Percentiles rank a stretch among this genome's conserved stretches.
phyloP scores from a whole-genome alignment of 179 eudicot genomes.

The Silene noctiflora region DNA sequence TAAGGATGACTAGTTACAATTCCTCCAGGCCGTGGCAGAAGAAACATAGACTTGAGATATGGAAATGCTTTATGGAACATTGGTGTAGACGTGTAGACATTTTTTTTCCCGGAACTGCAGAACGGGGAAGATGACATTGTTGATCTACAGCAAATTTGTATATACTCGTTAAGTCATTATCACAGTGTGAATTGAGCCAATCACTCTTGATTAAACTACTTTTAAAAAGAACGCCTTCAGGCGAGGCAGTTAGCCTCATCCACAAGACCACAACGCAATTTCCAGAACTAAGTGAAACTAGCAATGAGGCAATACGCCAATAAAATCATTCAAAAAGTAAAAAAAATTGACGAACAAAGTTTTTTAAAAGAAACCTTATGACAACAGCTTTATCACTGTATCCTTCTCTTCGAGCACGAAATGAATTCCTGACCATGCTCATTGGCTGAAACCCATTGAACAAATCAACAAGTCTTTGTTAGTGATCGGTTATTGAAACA shows the following conservation, averaged over 20 bases:
- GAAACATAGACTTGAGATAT: not conserved
- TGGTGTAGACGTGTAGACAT: not conserved
- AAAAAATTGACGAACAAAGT: not conserved
- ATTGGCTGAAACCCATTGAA: constrained; percentile 55
- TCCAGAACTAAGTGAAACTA: not conserved
- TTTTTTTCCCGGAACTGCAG: not conserved
- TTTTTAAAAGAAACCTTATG: constrained; percentile 54
- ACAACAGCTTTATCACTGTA: constrained; percentile 89
- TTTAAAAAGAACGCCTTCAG: not conserved
- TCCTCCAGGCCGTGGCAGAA: not conserved
- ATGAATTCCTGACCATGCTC: constrained; percentile 75
- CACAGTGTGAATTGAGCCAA: not conserved
- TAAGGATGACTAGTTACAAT: not conserved
- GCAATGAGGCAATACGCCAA: not conserved
- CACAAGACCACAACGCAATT: not conserved
- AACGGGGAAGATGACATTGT: not conserved
- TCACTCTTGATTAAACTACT: not conserved
- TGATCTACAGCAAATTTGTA: not conserved
- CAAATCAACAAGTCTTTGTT: constrained; percentile 6
- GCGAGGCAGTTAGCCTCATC: constrained; percentile 4
- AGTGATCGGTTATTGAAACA: constrained; percentile 11
- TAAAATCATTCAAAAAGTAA: not conserved
- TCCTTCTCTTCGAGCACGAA: constrained; percentile 82
- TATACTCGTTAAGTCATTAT: not conserved
- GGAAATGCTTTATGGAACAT: not conserved